Evolutionary conservation across 768 basidiomycete species (phyloP), one percentile per base, ranked within the genome.

Genomic region (Panaeolus papilionaceus): DNA sequence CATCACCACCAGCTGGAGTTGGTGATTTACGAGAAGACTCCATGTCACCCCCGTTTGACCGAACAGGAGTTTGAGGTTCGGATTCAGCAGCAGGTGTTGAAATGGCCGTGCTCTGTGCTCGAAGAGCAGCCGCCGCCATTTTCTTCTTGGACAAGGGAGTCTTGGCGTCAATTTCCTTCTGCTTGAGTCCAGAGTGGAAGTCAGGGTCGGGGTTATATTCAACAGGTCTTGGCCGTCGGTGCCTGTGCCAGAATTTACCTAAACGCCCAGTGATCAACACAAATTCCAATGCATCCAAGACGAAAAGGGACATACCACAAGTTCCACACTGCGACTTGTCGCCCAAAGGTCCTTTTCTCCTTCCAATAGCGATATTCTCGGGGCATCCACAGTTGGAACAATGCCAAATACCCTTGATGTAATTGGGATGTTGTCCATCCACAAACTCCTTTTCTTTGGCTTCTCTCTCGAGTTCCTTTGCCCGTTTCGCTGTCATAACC

Each of bases 311-410:
- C 92, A 64, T 79, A 96, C 95, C 94, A 79, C 96, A 98, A n/a
- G 88, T 85, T 38, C 93, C 94, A 78, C 96, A 98, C 76, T 97
- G 92, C 2, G 89, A 92, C 77, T 95, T 95, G 74, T 93, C 90
- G 8, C 96, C 96, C 61, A 95, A 81, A 1, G 94, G 95, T 1
- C 96, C 95, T 73, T 96, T 96, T 71, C 95, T 84, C 68, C 94
- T 82, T 2, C 95, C 95, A 49, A 95, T 81, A 2, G 94, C 93
- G 66, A 97, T 89, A 71, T 81, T 88, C 74, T 94, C 95, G 0
- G 96, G 96, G 75, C 93, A 93, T 5, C 96, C 96, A 72, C 94
- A 98, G 74, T 95, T 97, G 20, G 94, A 95, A 75, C 96, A 98
- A 79, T 95, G 94, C 96, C 96, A 98, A 4, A 93, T 84, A 0